Base-by-base conservation (phyloP, 148 eudicot species). In the Simmondsia chinensis region DNA sequence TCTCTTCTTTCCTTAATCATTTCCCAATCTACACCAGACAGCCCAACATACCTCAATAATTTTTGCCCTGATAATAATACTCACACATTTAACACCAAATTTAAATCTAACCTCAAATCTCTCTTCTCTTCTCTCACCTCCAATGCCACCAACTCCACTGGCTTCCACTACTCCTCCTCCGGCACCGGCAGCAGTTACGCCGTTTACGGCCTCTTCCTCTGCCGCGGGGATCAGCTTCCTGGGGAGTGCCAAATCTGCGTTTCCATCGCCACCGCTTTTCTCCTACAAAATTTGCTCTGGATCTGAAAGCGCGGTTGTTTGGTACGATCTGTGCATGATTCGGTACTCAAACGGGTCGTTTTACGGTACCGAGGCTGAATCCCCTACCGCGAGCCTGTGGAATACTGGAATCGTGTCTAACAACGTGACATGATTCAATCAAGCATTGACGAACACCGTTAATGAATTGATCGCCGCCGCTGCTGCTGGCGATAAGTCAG, bases 281-380 rank as follows among this genome's bases (percentile, higher is more conserved):
- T 64, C 62, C 33, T 34, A 45, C 23, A 37, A 1, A 0, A 8
- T 18, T n/a, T 0, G 52, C 37, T 39, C 41, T 33, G 34, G 1
- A 2, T 16, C 12, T 40, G 9, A n/a, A 2, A 16, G 13, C 25
- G 68, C 58, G 19, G 20, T 33, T 5, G 33, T 63, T n/a, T 69
- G 69, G 69, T 69, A 69, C 52, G 53, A 69, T 2, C 31, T 33
- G 22, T 68, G 73, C 27, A 36, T 40, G 50, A 7, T 69, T 0
- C 30, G 66, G 10, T 64, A 54, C 70, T 63, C 74, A 1, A 34
- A 69, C 40, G 10, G 7, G 16, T 21, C 45, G 2, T 1, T 64
- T 9, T 20, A 48, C 18, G 39, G 41, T 19, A 6, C 12, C n/a
- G 2, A 28, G 46, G 53, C 53, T 8, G 0, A 13, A 0, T 14